phyloP scores from a whole-genome alignment of 192 early-diverging fungal species.

The Obelidium mucronatum region DNA sequence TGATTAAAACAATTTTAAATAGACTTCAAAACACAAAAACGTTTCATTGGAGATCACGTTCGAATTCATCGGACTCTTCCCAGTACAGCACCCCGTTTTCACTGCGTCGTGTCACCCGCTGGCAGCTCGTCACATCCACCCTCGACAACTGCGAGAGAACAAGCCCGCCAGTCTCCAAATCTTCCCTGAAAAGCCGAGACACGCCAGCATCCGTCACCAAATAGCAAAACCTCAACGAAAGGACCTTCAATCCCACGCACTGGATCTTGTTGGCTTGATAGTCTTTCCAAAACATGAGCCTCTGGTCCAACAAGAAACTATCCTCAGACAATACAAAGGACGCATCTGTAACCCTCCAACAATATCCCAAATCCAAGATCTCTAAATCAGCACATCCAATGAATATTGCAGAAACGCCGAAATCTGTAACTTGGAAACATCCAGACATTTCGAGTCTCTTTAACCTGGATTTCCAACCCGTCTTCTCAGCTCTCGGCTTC shows the following conservation, averaged over 20 bases:
- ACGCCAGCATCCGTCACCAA: slow-evolving; percentile 24
- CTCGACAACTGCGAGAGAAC: neutral
- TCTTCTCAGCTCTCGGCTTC: neutral
- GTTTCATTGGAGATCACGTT: too few species aligned
- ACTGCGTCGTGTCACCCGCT: neutral
- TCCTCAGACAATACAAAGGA: neutral
- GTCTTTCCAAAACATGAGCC: neutral
- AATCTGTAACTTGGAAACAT: slow-evolving; percentile 34
- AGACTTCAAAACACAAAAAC: too few species aligned
- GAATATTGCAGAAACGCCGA: slow-evolving; percentile 20
- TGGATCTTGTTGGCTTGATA: neutral
- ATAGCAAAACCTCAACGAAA: slow-evolving; percentile 28
- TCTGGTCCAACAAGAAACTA: neutral
- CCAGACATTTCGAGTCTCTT: slow-evolving; percentile 15
- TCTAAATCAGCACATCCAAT: slow-evolving; percentile 16
- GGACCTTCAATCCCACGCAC: neutral
- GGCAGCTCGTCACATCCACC: slow-evolving; percentile 34
- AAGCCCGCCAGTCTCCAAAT: neutral
- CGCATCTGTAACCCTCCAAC: slow-evolving; percentile 30
- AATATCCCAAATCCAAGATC: slow-evolving; percentile 36
- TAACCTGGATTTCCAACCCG: neutral
- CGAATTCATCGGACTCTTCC: neutral
- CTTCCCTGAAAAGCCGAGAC: neutral
- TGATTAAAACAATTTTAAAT: too few species aligned
- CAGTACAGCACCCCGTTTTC: neutral